Percentiles rank a stretch among this genome's conserved stretches.
Evolutionary conservation across 2,329 filamentous ascomycete species (phyloP).

Genomic region (Pseudodiploospora longispora): DNA sequence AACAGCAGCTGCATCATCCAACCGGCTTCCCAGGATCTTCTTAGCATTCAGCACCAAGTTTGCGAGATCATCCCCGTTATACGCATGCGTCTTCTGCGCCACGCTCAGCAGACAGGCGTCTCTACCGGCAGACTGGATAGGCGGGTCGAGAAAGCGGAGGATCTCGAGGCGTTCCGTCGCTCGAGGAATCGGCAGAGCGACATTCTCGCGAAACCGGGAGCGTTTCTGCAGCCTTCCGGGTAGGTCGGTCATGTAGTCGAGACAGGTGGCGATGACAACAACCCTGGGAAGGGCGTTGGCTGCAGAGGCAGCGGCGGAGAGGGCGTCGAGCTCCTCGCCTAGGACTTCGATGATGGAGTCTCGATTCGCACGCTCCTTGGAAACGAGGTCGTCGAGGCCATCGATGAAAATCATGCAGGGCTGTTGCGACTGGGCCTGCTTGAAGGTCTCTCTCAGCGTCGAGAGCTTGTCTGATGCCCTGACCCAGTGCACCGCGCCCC

Average conservation of each 20-base stretch:
- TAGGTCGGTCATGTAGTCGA: constrained; percentile 63
- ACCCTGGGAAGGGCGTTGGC: constrained; percentile 44
- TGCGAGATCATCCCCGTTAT: constrained; percentile 70
- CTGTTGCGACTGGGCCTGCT: constrained; percentile 57
- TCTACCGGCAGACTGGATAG: constrained; percentile 37
- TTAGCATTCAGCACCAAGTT: constrained; percentile 43
- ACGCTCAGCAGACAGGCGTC: constrained; percentile 50
- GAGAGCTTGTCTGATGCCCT: constrained; percentile 47
- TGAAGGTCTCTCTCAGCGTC: constrained; percentile 59
- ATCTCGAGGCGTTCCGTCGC: constrained; percentile 64
- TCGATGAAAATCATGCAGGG: constrained; percentile 78
- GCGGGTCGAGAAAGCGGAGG: constrained; percentile 49
- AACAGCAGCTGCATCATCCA: constrained; percentile 14
- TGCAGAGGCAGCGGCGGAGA: constrained; percentile 33
- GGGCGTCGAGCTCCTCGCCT: constrained; percentile 46
- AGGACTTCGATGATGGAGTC: constrained; percentile 43
- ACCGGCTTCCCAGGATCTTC: constrained; percentile 17
- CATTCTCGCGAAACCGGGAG: constrained; percentile 56
- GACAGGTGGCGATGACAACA: constrained; percentile 65
- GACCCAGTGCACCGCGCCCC: constrained; percentile 61
- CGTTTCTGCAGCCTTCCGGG: constrained; percentile 58
- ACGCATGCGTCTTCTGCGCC: constrained; percentile 75
- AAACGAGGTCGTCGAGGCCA: constrained; percentile 62
- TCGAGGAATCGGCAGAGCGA: constrained; percentile 73
- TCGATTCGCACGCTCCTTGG: constrained; percentile 47